A percentile compares a stretch with the other conserved stretches of the same genome.
These are phyloP conservation scores for Cadophora luteo-olivacea DNA, from an alignment of 2,329 filamentous ascomycete species.

Conservation along the genomic window DNA sequence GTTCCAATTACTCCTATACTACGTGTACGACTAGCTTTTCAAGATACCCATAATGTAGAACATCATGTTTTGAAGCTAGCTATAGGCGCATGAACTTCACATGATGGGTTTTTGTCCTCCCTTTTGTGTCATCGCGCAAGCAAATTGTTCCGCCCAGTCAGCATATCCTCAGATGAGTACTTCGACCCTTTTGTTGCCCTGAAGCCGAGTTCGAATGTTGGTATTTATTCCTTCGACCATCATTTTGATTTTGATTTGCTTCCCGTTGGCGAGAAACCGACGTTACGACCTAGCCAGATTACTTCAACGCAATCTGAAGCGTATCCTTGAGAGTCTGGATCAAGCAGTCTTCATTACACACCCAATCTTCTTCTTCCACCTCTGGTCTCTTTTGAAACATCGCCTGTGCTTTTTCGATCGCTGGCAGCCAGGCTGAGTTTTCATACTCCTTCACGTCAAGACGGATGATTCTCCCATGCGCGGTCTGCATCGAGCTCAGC, in stretches of 20 bases:
- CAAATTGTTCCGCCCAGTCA: too few species aligned
- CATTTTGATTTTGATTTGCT: background rate
- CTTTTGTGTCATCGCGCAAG: too few species aligned
- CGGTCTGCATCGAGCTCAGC: constrained; percentile 30
- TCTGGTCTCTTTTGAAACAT: background rate
- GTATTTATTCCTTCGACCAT: background rate
- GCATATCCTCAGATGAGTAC: too few species aligned
- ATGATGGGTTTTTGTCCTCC: too few species aligned
- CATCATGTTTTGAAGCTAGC: too few species aligned
- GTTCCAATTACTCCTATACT: constrained; percentile 8
- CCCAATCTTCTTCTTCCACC: background rate
- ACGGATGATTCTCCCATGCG: constrained; percentile 26
- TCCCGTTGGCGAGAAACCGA: background rate
- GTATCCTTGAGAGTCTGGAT: background rate
- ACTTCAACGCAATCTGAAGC: background rate
- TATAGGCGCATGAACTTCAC: too few species aligned
- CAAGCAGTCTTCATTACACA: background rate
- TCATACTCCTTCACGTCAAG: constrained; percentile 25
- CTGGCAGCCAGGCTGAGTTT: background rate
- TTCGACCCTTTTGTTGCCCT: too few species aligned
- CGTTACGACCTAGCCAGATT: background rate
- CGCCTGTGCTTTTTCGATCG: constrained; percentile 2
- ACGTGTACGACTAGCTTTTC: constrained; percentile 24
- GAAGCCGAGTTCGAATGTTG: too few species aligned
- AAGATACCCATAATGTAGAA: constrained; percentile 21